These are phyloP conservation scores for Nidula microcarpa DNA, from an alignment of 768 basidiomycete genomes.

Conservation along the genomic window DNA sequence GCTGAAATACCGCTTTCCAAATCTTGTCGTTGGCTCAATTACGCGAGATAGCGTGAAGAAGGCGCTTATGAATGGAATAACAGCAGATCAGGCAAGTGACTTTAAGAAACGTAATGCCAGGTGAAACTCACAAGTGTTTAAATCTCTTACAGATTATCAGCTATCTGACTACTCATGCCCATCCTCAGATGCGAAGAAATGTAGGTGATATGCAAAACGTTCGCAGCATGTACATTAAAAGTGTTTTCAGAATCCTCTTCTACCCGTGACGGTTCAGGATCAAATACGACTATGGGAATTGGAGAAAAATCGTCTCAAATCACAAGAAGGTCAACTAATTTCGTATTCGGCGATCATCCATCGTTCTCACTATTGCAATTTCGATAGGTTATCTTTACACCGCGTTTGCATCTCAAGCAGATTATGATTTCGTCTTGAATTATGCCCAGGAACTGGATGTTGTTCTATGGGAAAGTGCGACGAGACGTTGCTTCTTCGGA, in stretches of 20 bases:
- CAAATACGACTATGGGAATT: constrained; percentile 97
- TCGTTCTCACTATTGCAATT: constrained; percentile 14
- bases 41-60: constrained; percentile 95
- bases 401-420: constrained; percentile 79
- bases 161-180: constrained; percentile 91
- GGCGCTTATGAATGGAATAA: constrained; percentile 92
- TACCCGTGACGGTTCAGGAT: constrained; percentile 97
- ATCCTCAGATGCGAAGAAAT: constrained; percentile 97
- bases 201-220: constrained; percentile 28
- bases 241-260: constrained; percentile 68
- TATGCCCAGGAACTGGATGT: constrained; percentile 83
- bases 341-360: constrained; percentile 8
- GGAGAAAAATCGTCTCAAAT: constrained; percentile 87
- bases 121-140: constrained; percentile 5
- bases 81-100: constrained; percentile 82
- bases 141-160: constrained; percentile 73
- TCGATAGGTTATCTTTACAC: constrained; percentile 81
- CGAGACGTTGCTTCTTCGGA: constrained; percentile 80
- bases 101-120: constrained; percentile 1
- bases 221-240: background rate
- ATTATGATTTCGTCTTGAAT: constrained; percentile 82
- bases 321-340: constrained; percentile 67
- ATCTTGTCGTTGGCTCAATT: constrained; percentile 93
- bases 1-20: constrained; percentile 92
- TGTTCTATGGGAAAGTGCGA: constrained; percentile 77